Evolutionary conservation across 345 rosid species (phyloP).

Genomic region (Ceriops zippeliana): DNA sequence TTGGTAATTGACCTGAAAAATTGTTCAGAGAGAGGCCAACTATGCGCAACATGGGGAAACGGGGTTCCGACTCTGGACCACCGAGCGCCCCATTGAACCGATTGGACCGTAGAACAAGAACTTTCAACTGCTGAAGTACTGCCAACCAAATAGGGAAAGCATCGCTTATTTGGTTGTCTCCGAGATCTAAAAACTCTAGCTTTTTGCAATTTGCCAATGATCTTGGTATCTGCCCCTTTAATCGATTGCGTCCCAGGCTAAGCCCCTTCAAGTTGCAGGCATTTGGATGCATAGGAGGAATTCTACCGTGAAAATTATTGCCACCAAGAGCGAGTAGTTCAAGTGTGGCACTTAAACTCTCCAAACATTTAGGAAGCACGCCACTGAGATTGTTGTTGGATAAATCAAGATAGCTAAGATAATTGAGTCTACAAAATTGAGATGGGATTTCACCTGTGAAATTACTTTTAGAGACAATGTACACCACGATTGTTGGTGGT

Average conservation of each 20-base stretch:
- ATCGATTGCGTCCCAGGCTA: background rate
- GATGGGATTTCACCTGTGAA: no score
- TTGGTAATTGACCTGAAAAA: background rate
- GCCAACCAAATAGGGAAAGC: conserved; percentile 8
- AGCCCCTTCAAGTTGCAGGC: background rate
- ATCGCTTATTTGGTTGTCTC: background rate
- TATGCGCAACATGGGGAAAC: background rate
- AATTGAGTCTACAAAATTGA: no score
- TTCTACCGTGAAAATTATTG: background rate
- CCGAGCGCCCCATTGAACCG: background rate
- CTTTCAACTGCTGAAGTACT: background rate
- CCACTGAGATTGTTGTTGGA: conserved; percentile 1
- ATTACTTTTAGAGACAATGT: no score
- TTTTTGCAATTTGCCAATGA: conserved; percentile 6
- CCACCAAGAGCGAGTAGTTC: background rate
- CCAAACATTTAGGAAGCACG: conserved; percentile 2
- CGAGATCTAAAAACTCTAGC: conserved; percentile 8
- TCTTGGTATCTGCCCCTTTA: conserved; percentile 6
- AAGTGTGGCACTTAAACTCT: background rate
- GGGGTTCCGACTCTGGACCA: background rate
- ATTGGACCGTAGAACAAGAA: conserved; percentile 1
- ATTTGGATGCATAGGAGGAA: background rate
- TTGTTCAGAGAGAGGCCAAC: conserved; percentile 6
- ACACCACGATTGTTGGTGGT: no score
- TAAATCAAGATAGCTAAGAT: background rate